Conservation (phyloP, 2,329 filamentous ascomycete species). For the Pyrenophora seminiperda region DNA sequence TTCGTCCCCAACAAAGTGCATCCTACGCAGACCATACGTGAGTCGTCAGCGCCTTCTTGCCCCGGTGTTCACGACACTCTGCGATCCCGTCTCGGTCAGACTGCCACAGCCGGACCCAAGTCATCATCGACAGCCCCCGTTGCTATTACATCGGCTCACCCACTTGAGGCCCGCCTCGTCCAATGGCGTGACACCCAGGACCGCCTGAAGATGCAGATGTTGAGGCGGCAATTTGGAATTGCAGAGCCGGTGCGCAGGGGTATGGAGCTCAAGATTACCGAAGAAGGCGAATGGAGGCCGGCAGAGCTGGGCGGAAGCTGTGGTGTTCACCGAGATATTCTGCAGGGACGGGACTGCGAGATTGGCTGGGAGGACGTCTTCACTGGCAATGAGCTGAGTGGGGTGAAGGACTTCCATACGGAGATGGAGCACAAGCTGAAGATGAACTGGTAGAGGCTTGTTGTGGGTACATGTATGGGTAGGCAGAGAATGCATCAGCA, state of each 20-base stretch:
- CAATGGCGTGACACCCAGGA: slow-evolving; percentile 92
- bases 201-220: slow-evolving; percentile 80
- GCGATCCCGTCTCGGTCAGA: slow-evolving; percentile 75
- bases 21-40: slow-evolving; percentile 60
- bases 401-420: slow-evolving; percentile 76
- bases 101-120: slow-evolving; percentile 44
- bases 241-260: slow-evolving; percentile 88
- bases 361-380: slow-evolving; percentile 95
- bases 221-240: slow-evolving; percentile 87
- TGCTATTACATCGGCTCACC: slow-evolving; percentile 73
- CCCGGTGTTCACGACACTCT: slow-evolving; percentile 94
- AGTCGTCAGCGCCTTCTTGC: slow-evolving; percentile 77
- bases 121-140: slow-evolving; percentile 36
- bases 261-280: slow-evolving; percentile 93
- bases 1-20: slow-evolving; percentile 76
- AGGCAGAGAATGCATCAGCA: background rate
- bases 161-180: slow-evolving; percentile 86
- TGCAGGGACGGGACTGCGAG: slow-evolving; percentile 76
- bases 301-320: slow-evolving; percentile 68
- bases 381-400: slow-evolving; percentile 72
- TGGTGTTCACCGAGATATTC: slow-evolving; percentile 85
- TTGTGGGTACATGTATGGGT: background rate
- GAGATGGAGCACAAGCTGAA: slow-evolving; percentile 93
- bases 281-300: slow-evolving; percentile 79
- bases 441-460: slow-evolving; percentile 63